These are phyloP conservation scores for Arctostaphylos glauca DNA, from an alignment of 148 eudicot species.

Conservation along the genomic window DNA sequence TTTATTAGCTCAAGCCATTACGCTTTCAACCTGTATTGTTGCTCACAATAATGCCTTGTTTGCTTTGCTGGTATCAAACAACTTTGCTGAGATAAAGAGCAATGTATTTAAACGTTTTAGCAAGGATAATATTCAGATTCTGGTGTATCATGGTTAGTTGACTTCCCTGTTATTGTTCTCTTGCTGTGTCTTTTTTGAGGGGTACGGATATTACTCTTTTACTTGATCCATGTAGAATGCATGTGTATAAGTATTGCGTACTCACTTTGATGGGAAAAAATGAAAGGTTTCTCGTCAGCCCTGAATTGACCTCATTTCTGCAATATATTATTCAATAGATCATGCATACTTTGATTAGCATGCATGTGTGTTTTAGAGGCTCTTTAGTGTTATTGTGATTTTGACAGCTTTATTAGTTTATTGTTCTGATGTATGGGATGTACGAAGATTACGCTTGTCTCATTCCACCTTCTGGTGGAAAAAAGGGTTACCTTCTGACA, in stretches of 20 bases:
- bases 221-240: background rate
- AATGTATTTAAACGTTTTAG: constrained; percentile 93
- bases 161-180: background rate
- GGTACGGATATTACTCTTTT: constrained; percentile 4
- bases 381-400: background rate
- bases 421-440: background rate
- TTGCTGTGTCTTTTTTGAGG: background rate
- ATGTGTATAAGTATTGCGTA: background rate
- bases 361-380: constrained; percentile 3
- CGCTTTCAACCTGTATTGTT: constrained; percentile 95
- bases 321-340: constrained; percentile 1
- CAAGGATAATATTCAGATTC: constrained; percentile 85
- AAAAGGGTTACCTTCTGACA: background rate
- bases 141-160: constrained; percentile 79
- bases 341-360: background rate
- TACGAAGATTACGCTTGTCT: background rate
- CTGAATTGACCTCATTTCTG: background rate
- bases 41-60: constrained; percentile 94
- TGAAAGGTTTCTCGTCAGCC: background rate
- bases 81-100: constrained; percentile 96
- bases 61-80: constrained; percentile 91
- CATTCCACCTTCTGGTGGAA: background rate
- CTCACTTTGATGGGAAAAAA: background rate
- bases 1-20: constrained; percentile 92
- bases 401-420: background rate